Conservation (phyloP, 805 yeast genomes). For the Wickerhamomyces hampshirensis region DNA sequence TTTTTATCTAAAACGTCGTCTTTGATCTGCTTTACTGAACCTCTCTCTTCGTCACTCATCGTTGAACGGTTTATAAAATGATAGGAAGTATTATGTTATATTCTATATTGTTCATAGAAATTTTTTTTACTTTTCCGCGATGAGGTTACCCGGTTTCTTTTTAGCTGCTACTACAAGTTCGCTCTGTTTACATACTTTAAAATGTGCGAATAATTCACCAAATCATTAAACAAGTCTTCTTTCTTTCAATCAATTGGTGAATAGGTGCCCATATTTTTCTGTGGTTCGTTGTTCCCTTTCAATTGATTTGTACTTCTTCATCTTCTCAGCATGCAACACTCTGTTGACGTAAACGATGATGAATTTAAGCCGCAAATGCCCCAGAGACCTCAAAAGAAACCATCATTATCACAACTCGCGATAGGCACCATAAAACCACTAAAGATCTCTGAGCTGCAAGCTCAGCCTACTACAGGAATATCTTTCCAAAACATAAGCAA, state of each 20-base stretch:
- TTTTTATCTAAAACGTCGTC: constrained; percentile 33
- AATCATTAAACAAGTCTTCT: too few species aligned
- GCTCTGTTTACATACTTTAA: too few species aligned
- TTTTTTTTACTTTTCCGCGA: constrained; percentile 7
- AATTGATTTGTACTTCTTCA: too few species aligned
- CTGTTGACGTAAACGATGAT: too few species aligned
- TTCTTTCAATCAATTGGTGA: too few species aligned
- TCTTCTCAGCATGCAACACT: too few species aligned
- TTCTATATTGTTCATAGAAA: too few species aligned
- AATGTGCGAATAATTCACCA: too few species aligned
- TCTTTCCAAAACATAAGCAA: constrained; percentile 17
- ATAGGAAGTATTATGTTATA: neutral
- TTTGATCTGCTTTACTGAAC: neutral
- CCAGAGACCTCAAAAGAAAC: constrained; percentile 16
- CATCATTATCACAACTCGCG: constrained; percentile 20
- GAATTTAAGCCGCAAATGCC: constrained; percentile 12
- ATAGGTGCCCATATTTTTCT: too few species aligned
- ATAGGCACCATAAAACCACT: constrained; percentile 12
- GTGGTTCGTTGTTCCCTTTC: too few species aligned
- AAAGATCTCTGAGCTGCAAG: constrained; percentile 20
- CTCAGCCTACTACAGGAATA: constrained; percentile 31
- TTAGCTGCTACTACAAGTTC: neutral
- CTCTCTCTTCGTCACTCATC: constrained; percentile 12
- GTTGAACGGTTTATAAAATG: neutral
- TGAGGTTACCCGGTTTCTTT: constrained; percentile 13